Percentiles rank a stretch among this genome's conserved stretches.
Evolutionary conservation across 768 basidiomycete genomes (phyloP).

Genomic region (Lactarius psammicola): DNA sequence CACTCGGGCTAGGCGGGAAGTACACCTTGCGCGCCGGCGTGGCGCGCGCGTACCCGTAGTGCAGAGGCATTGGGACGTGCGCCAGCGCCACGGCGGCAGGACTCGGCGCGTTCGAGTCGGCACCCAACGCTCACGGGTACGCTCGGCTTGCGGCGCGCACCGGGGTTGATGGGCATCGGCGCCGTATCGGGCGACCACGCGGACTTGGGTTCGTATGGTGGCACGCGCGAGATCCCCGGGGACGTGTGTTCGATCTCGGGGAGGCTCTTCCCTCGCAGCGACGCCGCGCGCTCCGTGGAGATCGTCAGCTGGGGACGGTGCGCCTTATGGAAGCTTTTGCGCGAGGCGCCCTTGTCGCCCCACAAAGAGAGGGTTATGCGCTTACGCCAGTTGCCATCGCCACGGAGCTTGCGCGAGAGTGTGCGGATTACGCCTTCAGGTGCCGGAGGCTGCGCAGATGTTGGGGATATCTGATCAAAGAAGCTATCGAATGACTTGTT

Average conservation of each 20-base stretch:
- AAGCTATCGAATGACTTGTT: conserved; percentile 49
- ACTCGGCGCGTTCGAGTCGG: conserved; percentile 34
- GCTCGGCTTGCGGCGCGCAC: conserved; percentile 35
- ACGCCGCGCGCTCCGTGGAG: conserved; percentile 43
- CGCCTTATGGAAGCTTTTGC: conserved; percentile 23
- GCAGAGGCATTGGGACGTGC: conserved; percentile 24
- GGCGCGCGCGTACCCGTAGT: conserved; percentile 12
- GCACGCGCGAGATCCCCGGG: conserved; percentile 25
- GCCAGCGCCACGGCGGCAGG: conserved; percentile 32
- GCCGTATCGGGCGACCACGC: conserved; percentile 35
- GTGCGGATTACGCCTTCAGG: conserved; percentile 4
- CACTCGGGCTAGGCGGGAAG: conserved; percentile 40
- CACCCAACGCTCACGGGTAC: conserved; percentile 40
- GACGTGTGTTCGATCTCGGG: conserved; percentile 36
- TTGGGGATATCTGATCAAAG: conserved; percentile 36
- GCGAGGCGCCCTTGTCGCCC: conserved; percentile 28
- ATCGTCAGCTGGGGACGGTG: conserved; percentile 40
- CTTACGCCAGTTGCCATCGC: conserved; percentile 20
- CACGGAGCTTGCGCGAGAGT: conserved; percentile 31
- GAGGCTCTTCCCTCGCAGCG: conserved; percentile 30
- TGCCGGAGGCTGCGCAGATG: conserved; percentile 22
- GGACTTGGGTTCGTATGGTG: conserved; percentile 29
- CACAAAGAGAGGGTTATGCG: conserved; percentile 28
- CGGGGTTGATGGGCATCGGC: conserved; percentile 26
- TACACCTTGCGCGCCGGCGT: conserved; percentile 9